phyloP scores from a whole-genome alignment of 257 asterid species.

The Linderniella brevidens region DNA sequence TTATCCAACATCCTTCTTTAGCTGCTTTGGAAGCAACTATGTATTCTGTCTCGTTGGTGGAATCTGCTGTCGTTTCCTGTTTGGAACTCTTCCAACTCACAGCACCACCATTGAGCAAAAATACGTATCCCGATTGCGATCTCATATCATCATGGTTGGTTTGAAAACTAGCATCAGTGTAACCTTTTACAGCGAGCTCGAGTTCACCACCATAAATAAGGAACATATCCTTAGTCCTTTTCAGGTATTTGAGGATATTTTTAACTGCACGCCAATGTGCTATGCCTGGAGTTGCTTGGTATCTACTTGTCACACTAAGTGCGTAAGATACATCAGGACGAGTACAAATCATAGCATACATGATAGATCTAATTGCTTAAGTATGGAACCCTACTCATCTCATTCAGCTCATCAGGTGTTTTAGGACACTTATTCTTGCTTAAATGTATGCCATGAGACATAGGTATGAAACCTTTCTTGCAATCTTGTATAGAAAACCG shows the following conservation, averaged over 20 bases:
- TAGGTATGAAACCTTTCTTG: slow-evolving; percentile 2
- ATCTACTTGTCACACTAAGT: background rate
- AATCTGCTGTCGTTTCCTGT: background rate
- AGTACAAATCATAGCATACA: background rate
- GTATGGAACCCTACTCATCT: slow-evolving; percentile 2
- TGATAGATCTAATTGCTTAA: slow-evolving; percentile 1
- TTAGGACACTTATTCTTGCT: background rate
- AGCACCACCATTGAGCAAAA: background rate
- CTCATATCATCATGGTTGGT: background rate
- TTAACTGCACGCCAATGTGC: slow-evolving; percentile 2
- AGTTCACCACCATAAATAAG: background rate
- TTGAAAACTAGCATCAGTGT: slow-evolving; percentile 1
- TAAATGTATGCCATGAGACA: background rate
- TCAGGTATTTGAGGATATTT: slow-evolving; percentile 2
- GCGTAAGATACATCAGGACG: background rate
- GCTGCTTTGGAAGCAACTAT: background rate
- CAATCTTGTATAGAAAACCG: background rate
- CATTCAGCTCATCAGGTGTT: background rate
- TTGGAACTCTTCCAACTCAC: slow-evolving; percentile 2
- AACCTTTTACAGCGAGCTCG: background rate
- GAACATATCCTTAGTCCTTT: slow-evolving; percentile 5
- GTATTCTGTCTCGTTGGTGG: background rate
- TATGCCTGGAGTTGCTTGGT: background rate
- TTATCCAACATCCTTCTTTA: slow-evolving; percentile 1
- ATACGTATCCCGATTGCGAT: background rate